Conservation (phyloP, 768 basidiomycete genomes). For the Strobilomyces echinocephalus region DNA sequence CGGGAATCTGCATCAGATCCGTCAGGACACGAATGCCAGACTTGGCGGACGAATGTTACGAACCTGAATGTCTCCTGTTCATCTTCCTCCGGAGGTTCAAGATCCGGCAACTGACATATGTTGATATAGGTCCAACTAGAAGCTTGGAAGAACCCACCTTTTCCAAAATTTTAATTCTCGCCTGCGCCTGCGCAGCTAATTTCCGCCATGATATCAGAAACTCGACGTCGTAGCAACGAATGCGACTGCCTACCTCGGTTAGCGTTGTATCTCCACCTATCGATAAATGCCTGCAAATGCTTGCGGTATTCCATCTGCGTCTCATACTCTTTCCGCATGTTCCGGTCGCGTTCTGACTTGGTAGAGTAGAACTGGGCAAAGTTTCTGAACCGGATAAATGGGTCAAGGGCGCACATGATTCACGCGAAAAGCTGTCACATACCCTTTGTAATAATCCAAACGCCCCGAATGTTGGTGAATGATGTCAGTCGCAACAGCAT, state of each 20-base stretch:
- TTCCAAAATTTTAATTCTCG: conserved; percentile 71
- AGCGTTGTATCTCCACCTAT: conserved; percentile 96
- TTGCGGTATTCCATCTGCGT: conserved; percentile 92
- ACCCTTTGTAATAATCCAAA: conserved; percentile 98
- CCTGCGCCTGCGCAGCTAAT: conserved; percentile 81
- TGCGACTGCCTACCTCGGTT: conserved; percentile 60
- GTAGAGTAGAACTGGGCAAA: conserved; percentile 99
- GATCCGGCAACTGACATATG: conserved; percentile 69
- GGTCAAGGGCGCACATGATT: conserved; percentile 3
- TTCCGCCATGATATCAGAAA: conserved; percentile 1
- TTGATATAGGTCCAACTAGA: background rate
- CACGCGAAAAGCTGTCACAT: conserved; percentile 7
- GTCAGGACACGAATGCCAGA: background rate
- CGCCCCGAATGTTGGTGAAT: conserved; percentile 92
- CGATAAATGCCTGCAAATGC: conserved; percentile 96
- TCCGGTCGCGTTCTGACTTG: conserved; percentile 90
- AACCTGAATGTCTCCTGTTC: conserved; percentile 92
- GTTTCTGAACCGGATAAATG: conserved; percentile 49
- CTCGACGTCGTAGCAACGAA: background rate
- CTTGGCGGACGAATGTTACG: conserved; percentile 1
- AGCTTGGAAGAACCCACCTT: conserved; percentile 43
- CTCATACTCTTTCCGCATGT: conserved; percentile 92
- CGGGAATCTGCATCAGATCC: conserved; percentile 58
- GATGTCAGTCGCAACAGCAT: conserved; percentile 96
- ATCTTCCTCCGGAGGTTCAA: conserved; percentile 83